Base-by-base conservation (phyloP, 2,329 filamentous ascomycete species). In the Rhynchosporium secalis region DNA sequence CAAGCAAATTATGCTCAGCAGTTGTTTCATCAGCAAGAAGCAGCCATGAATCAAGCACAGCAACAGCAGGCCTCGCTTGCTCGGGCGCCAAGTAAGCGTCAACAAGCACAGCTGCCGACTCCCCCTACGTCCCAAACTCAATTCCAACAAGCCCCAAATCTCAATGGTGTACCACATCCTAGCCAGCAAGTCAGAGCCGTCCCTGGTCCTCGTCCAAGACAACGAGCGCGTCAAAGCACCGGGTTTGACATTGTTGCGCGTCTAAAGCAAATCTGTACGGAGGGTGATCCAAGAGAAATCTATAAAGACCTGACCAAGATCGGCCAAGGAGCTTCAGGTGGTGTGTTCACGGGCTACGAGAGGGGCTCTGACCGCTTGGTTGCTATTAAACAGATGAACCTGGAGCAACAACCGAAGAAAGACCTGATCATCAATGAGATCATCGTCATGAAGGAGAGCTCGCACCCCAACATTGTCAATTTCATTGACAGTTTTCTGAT, bases 381-480 rank as follows among this genome's bases (percentile, higher is more conserved):
- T 43, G 95, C 95, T 47, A 98, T 99, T 78, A 99, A 99, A 80
- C 95, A 99, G 80, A 99, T 99, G 95, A 98, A 98, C 69, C 80
- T 99, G 61, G 95, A 98, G 76, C 90, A 98, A 77, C 95, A 99
- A 73, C 95, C 95, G 2, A 98, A 98, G 84, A 99, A 99, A 77
- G 95, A 99, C 71, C 81, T 98, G 55, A 99, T 99, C 72, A 97
- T 99, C 78, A 99, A 99, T 76, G 95, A 99, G 75, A 99, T 99
- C 69, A 78, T 99, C 62, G 95, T 99, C 62, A 99, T 99, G 95
- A 96, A 96, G 79, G 95, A 98, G 72, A 97, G 93, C 81, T 95
- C 91, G 62, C 95, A 99, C 75, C 94, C 92, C 72, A 98, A 98
- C 75, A 96, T 99, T 77, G 95, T 99, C 78, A 99, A 99, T 77